Base-by-base conservation (phyloP, 345 rosid species). In the Sisymbrium irio region DNA sequence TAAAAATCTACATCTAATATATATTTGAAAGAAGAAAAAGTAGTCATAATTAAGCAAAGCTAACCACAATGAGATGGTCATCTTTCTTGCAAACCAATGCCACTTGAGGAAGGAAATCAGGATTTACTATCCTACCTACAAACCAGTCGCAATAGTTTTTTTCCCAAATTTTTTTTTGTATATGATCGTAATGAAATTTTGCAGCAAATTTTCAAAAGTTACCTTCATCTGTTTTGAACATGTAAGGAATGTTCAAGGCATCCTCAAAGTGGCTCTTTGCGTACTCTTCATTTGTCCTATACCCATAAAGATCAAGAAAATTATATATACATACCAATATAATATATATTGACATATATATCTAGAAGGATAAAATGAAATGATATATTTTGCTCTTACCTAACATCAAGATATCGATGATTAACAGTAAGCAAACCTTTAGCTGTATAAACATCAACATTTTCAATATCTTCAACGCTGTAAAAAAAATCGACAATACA, bases 191-290 rank as follows among this genome's bases (percentile, higher is more conserved):
- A 22, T 27, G 28, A 3, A 27, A 27, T 9, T 15, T 58, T 53
- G 14, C 11, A 22, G 57, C 40, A 55, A 14, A 14, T 6, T 54
- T 45, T 6, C 35, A 32, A 6, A 32, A 40, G 8, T n/a, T 27
- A 82, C 89, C 87, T 78, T 81, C 85, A 50, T 68, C 76, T 8
- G 87, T 77, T 40, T 56, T 78, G 78, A 83, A 85, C 88, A 82
- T 69, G 73, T 77, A 82, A 46, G 89, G 88, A 75, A 82, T 82
- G 64, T 84, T 82, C 67, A 81, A 39, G 7, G 88, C 89, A 49
- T 77, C 77, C 17, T 81, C 82, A 35, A 78, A 62, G 37, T 83
- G 89, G 20, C 86, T 72, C 78, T 81, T 82, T 4, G 42, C 49
- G 57, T 75, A 87, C 70, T 87, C 92, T 81, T 81, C 88, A 37